phyloP scores from a whole-genome alignment of 2,329 filamentous ascomycete species.

The Botrytis galanthina region DNA sequence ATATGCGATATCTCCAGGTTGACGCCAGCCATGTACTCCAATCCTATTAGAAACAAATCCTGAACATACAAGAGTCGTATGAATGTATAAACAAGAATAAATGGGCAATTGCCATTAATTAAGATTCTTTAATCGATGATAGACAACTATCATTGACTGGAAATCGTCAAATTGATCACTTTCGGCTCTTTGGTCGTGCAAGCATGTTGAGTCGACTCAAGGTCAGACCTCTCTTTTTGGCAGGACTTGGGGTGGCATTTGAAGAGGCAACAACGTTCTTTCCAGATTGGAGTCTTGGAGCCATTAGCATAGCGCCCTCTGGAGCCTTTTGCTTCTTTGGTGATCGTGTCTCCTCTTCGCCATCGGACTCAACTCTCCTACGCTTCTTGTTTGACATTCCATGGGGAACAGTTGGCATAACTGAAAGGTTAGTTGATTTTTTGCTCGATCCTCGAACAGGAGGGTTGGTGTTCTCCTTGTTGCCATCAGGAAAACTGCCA shows the following conservation, averaged over 20 bases:
- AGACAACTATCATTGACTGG: background rate
- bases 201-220: slow-evolving; percentile 61
- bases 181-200: slow-evolving; percentile 57
- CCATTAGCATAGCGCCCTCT: slow-evolving; percentile 35
- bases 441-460: slow-evolving; percentile 33
- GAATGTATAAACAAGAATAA: slow-evolving; percentile 21
- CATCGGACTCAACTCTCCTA: slow-evolving; percentile 55
- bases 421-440: slow-evolving; percentile 7
- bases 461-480: slow-evolving; percentile 53
- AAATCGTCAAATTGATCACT: slow-evolving; percentile 36
- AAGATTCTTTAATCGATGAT: background rate
- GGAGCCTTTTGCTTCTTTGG: slow-evolving; percentile 56
- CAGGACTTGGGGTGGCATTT: slow-evolving; percentile 45
- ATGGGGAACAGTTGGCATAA: slow-evolving; percentile 49
- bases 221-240: slow-evolving; percentile 51
- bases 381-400: slow-evolving; percentile 67
- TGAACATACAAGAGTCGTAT: slow-evolving; percentile 10
- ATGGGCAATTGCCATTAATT: slow-evolving; percentile 16
- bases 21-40: slow-evolving; percentile 20
- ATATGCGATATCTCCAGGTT: slow-evolving; percentile 11
- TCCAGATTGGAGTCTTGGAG: slow-evolving; percentile 33
- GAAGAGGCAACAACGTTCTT: slow-evolving; percentile 31
- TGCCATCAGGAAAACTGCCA: slow-evolving; percentile 53
- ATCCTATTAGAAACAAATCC: slow-evolving; percentile 17
- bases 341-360: slow-evolving; percentile 54